Evolutionary conservation across 2,329 filamentous ascomycete species (phyloP).

Genomic region (Colletotrichum sp.): DNA sequence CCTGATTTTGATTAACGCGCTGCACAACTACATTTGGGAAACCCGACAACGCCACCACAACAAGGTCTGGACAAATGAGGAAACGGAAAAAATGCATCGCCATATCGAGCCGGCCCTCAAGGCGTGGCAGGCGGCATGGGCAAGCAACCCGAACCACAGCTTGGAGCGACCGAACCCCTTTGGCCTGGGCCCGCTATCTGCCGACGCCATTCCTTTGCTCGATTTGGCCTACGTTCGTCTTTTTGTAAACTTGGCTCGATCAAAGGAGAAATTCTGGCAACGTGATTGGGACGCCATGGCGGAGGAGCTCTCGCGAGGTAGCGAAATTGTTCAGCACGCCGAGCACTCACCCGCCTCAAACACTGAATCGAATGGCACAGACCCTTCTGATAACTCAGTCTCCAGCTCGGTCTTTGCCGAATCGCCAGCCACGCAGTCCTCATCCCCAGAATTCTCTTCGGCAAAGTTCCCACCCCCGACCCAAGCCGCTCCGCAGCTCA

Average conservation of each 20-base stretch:
- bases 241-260: slow-evolving; percentile 90
- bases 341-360: slow-evolving; percentile 64
- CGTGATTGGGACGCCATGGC: slow-evolving; percentile 92
- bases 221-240: slow-evolving; percentile 92
- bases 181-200: slow-evolving; percentile 80
- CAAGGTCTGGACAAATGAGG: slow-evolving; percentile 86
- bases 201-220: slow-evolving; percentile 88
- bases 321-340: slow-evolving; percentile 76
- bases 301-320: slow-evolving; percentile 80
- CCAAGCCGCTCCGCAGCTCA: slow-evolving; percentile 24
- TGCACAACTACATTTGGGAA: slow-evolving; percentile 99
- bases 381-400: slow-evolving; percentile 52
- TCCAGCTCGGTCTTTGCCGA: slow-evolving; percentile 53
- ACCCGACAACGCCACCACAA: slow-evolving; percentile 89
- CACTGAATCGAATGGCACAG: slow-evolving; percentile 45
- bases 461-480: slow-evolving; percentile 36
- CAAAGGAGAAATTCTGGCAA: slow-evolving; percentile 94
- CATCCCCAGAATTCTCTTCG: slow-evolving; percentile 51
- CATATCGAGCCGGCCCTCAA: slow-evolving; percentile 93
- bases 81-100: slow-evolving; percentile 94
- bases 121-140: slow-evolving; percentile 94
- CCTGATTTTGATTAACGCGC: slow-evolving; percentile 87
- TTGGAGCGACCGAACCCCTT: slow-evolving; percentile 85
- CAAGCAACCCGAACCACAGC: slow-evolving; percentile 82
- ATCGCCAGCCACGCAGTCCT: slow-evolving; percentile 56